Conservation (phyloP, 768 basidiomycete genomes). For the Kwoniella bestiolae region DNA sequence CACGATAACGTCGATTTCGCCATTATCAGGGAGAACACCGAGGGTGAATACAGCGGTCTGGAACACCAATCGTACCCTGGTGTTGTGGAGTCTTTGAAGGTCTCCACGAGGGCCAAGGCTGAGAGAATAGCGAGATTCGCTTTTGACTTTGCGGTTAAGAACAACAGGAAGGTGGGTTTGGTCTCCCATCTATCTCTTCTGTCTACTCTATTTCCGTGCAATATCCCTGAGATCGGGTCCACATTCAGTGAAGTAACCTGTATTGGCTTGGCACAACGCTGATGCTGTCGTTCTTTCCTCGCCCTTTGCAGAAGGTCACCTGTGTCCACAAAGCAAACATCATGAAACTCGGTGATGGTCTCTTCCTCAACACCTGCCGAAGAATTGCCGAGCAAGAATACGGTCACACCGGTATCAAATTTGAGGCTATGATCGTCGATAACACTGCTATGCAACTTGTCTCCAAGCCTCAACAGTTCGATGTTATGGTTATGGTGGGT, state of each 20-base stretch:
- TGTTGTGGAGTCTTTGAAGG: conserved; percentile 97
- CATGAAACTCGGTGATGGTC: conserved; percentile 99
- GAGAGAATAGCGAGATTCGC: conserved; percentile 97
- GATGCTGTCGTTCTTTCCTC: background rate
- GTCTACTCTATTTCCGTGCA: no score
- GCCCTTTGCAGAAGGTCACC: conserved; percentile 80
- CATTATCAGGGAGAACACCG: conserved; percentile 99
- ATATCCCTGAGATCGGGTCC: background rate
- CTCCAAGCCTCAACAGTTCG: conserved; percentile 91
- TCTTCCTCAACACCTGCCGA: conserved; percentile 98
- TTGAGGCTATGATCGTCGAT: conserved; percentile 98
- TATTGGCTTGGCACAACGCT: background rate
- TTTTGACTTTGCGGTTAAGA: conserved; percentile 98
- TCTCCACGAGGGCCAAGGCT: conserved; percentile 90
- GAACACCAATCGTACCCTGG: conserved; percentile 94
- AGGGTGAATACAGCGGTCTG: conserved; percentile 98
- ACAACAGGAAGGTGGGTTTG: conserved; percentile 84
- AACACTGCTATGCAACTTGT: conserved; percentile 99
- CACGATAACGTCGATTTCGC: conserved; percentile 97
- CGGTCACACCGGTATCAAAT: conserved; percentile 84
- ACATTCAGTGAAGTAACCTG: background rate
- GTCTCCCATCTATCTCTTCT: background rate
- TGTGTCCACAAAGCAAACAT: conserved; percentile 99
- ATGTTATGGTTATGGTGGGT: conserved; percentile 99
- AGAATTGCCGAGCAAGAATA: conserved; percentile 89